Conservation (phyloP, 768 basidiomycete species). For the Pleurotus djamor region DNA sequence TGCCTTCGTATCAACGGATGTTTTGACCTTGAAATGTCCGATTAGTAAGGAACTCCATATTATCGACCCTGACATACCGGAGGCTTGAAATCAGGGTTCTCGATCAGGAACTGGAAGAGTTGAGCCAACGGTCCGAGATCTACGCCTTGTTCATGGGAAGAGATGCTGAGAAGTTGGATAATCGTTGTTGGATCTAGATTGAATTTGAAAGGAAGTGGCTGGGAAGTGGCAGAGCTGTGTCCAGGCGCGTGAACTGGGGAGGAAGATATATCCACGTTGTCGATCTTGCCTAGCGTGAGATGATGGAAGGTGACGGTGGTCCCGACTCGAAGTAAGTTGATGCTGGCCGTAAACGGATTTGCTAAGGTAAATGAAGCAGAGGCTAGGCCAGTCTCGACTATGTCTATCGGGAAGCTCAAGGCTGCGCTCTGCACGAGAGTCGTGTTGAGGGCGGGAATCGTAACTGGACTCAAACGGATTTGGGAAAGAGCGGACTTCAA, state of each 20-base stretch:
- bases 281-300: conserved; percentile 57
- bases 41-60: background rate
- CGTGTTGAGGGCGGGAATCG: conserved; percentile 61
- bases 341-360: conserved; percentile 73
- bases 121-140: conserved; percentile 57
- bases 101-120: conserved; percentile 52
- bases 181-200: conserved; percentile 64
- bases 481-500: conserved; percentile 59
- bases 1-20: conserved; percentile 47
- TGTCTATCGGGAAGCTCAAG: conserved; percentile 60
- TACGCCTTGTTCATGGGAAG: conserved; percentile 52
- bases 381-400: conserved; percentile 59
- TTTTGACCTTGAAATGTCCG: conserved; percentile 38
- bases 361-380: conserved; percentile 53
- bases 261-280: conserved; percentile 50
- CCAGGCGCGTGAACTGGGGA: conserved; percentile 60
- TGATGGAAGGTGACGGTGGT: conserved; percentile 55
- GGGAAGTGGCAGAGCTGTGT: conserved; percentile 57
- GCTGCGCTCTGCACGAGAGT: conserved; percentile 57
- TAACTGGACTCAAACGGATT: conserved; percentile 57
- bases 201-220: conserved; percentile 55
- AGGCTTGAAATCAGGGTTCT: conserved; percentile 48
- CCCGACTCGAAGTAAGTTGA: conserved; percentile 56
- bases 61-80: conserved; percentile 34
- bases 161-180: conserved; percentile 49